Evolutionary conservation across 2,329 filamentous ascomycete genomes (phyloP).

Genomic region (Ceratocystis albifundus): DNA sequence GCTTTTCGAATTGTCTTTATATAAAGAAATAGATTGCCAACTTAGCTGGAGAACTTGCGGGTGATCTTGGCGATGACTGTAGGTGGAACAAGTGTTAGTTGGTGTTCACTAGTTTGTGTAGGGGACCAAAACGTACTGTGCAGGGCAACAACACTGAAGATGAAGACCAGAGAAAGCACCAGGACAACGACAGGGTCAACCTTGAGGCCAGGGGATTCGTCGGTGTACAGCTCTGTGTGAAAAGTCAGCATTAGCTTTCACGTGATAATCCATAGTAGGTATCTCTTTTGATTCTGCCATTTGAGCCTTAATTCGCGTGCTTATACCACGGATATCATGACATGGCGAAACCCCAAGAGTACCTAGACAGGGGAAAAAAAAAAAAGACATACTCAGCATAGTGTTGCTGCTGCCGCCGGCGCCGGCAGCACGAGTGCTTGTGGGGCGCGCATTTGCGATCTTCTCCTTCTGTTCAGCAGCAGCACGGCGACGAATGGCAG

Average conservation of each 20-base stretch:
- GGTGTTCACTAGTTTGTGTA: neutral
- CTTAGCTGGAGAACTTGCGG: slow-evolving; percentile 65
- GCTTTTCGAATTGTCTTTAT: neutral
- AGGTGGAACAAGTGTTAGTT: slow-evolving; percentile 23
- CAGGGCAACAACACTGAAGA: slow-evolving; percentile 94
- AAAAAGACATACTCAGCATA: slow-evolving; percentile 70
- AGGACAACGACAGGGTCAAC: slow-evolving; percentile 96
- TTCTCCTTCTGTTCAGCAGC: slow-evolving; percentile 97
- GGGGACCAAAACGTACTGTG: slow-evolving; percentile 58
- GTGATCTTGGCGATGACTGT: slow-evolving; percentile 91
- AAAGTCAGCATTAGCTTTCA: slow-evolving; percentile 9
- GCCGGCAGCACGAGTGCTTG: slow-evolving; percentile 83
- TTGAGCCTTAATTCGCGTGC: neutral
- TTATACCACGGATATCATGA: neutral
- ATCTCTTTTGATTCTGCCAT: neutral
- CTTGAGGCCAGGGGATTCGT: slow-evolving; percentile 93
- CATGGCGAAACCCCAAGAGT: neutral
- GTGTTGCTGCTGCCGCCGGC: slow-evolving; percentile 94
- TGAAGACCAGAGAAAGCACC: slow-evolving; percentile 92
- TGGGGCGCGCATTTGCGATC: slow-evolving; percentile 82
- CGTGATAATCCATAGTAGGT: neutral
- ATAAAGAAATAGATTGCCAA: neutral
- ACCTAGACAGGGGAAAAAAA: neutral
- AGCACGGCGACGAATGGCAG: slow-evolving; percentile 86
- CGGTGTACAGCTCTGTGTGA: slow-evolving; percentile 73